These are phyloP conservation scores for Sphagnum contortum DNA, from an alignment of 225 moss, liverwort and hornwort genomes.

Conservation along the genomic window DNA sequence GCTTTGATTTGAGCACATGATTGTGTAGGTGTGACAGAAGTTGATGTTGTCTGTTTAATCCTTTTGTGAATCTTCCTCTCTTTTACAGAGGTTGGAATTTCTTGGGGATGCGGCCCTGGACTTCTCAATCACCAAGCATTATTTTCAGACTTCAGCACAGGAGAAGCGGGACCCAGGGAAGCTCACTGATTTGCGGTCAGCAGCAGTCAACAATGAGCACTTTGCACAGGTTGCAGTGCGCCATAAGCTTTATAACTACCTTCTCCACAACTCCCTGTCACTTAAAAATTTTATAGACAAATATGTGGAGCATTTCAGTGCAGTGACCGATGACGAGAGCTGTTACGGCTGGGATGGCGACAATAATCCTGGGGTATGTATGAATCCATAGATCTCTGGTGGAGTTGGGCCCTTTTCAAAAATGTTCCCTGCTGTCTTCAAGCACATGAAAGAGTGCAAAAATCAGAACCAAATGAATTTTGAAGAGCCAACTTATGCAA, in stretches of 20 bases:
- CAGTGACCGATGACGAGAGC: conserved; percentile 34
- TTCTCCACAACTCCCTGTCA: conserved; percentile 46
- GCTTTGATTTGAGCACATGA: neutral
- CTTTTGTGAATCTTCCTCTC: neutral
- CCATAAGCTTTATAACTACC: conserved; percentile 55
- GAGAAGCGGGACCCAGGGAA: conserved; percentile 52
- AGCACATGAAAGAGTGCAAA: too few relatives aligned
- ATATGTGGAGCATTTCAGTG: conserved; percentile 52
- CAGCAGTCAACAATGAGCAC: conserved; percentile 87
- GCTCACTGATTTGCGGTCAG: conserved; percentile 90
- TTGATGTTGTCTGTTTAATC: neutral
- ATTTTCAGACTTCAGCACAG: conserved; percentile 41
- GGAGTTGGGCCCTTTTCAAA: neutral
- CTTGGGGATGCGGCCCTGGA: conserved; percentile 95
- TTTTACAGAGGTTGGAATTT: conserved; percentile 81
- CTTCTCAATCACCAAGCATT: conserved; percentile 70
- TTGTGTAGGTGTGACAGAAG: neutral
- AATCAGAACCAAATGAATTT: too few relatives aligned
- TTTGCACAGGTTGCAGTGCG: conserved; percentile 92
- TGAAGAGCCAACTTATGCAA: too few relatives aligned
- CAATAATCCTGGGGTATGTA: conserved; percentile 30
- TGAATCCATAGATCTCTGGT: neutral
- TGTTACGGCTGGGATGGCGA: conserved; percentile 81
- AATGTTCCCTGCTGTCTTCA: too few relatives aligned
- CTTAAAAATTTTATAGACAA: conserved; percentile 41